phyloP scores from a whole-genome alignment of 1,284 basidiomycete genomes.

The Ganoderma boninense region DNA sequence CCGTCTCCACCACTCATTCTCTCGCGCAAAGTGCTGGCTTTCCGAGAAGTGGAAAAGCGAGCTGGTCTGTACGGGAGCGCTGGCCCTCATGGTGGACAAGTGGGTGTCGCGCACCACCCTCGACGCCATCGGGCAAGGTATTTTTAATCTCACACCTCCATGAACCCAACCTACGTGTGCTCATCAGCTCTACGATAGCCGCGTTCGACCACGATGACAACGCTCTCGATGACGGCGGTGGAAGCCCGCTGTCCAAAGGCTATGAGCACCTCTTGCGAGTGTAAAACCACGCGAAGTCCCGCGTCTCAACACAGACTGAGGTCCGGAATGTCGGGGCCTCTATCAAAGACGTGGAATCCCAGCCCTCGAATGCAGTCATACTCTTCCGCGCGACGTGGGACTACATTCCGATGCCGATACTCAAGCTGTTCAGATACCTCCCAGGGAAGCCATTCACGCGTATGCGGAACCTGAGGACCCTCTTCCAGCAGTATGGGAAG shows the following conservation, averaged over 20 bases:
- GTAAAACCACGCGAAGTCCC: neutral
- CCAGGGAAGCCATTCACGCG: slow-evolving; percentile 38
- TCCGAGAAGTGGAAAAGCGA: slow-evolving; percentile 31
- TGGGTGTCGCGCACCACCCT: slow-evolving; percentile 42
- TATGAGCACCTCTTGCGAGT: slow-evolving; percentile 45
- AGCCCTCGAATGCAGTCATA: slow-evolving; percentile 30
- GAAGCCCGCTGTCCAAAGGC: slow-evolving; percentile 35
- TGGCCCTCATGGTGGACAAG: slow-evolving; percentile 23
- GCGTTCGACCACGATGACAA: slow-evolving; percentile 43
- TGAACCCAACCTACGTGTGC: too few species aligned
- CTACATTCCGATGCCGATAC: slow-evolving; percentile 34
- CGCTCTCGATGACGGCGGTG: slow-evolving; percentile 35
- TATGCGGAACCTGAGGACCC: slow-evolving; percentile 32
- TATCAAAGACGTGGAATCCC: slow-evolving; percentile 27
- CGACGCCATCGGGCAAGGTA: slow-evolving; percentile 44
- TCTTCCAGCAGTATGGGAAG: slow-evolving; percentile 34
- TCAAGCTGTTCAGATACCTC: slow-evolving; percentile 37
- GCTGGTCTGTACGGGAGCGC: slow-evolving; percentile 6
- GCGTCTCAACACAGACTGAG: neutral
- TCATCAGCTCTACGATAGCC: slow-evolving; percentile 20
- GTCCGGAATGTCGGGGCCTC: neutral
- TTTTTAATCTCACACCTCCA: neutral
- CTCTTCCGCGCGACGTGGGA: slow-evolving; percentile 38
- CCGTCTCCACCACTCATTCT: too few species aligned
- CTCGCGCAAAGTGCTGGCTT: slow-evolving; percentile 18